Percentiles rank a stretch among this genome's conserved stretches.
phyloP scores from a whole-genome alignment of 768 basidiomycete species.

The Tricholoma sp. region DNA sequence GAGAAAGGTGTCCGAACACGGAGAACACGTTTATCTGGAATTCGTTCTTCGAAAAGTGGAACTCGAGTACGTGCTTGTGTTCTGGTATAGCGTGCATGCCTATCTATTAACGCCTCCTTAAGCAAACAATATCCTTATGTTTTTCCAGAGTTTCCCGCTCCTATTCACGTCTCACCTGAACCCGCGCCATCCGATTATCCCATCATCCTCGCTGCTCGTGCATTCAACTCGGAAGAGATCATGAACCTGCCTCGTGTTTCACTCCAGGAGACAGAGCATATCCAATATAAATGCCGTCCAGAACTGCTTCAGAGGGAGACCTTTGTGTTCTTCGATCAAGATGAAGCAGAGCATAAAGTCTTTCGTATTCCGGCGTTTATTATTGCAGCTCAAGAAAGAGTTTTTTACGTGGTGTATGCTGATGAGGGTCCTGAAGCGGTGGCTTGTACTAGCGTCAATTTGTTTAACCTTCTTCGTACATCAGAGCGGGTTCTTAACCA shows the following conservation, averaged over 20 bases:
- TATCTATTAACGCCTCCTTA: neutral
- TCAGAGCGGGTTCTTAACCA: neutral
- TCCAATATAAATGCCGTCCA: neutral
- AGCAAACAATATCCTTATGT: neutral
- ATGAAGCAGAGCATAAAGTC: neutral
- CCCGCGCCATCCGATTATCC: neutral
- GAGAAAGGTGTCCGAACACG: slow-evolving; percentile 1
- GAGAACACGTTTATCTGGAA: neutral
- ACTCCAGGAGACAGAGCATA: neutral
- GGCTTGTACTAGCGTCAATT: neutral
- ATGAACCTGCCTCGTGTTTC: neutral
- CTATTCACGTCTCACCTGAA: neutral
- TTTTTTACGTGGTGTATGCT: neutral
- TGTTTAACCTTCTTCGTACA: slow-evolving; percentile 1
- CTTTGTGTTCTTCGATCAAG: neutral
- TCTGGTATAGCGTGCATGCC: neutral
- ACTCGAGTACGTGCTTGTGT: neutral
- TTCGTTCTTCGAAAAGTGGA: neutral
- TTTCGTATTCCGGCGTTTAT: neutral
- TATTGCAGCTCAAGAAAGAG: neutral
- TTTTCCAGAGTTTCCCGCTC: neutral
- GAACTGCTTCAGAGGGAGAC: slow-evolving; percentile 1
- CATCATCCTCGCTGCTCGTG: neutral
- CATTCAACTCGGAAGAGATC: neutral
- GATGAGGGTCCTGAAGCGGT: slow-evolving; percentile 1